Base-by-base conservation (phyloP, 2,329 filamentous ascomycete species). In the Aspergillus fructus region DNA sequence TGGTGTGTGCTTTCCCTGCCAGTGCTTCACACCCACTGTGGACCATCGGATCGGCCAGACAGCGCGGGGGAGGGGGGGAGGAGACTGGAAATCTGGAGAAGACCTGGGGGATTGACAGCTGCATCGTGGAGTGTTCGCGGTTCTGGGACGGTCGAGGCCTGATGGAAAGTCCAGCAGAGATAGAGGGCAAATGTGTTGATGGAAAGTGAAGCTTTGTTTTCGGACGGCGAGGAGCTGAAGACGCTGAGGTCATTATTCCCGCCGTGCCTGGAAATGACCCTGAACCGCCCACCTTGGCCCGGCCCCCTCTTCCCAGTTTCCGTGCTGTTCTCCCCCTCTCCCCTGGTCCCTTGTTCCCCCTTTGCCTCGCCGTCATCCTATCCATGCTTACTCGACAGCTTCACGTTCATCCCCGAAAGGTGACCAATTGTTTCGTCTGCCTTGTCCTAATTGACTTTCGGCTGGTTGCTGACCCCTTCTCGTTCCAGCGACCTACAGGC, bases 11-110 rank as follows among this genome's bases (percentile, higher is more conserved):
- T 40, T 41, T 37, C 49, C 42, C 37, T 46, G 53, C 27, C 49
- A 49, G 43, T 27, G 15, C 17, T n/a, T 50, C 48, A 42, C 51
- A 59, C 24, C 55, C 55, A 59, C 59, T 50, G 55, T 59, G 60
- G 60, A 49, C 57, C 60, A 41, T 23, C 13, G 40, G 60, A 62
- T 62, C 58, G 56, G 50, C 60, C n/a, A 40, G 17, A 55, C 46
- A 55, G 53, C 47, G 58, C 55, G 56, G 61, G 27, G 39, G 49
- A 19, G 39, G 41, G 52, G 56, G 30, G 46, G 24, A 45, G 40
- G 45, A 53, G 43, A 53, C 37, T 30, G 27, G 23, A 48, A 53
- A 60, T 60, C 58, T 58, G 58, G 58, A 56, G 60, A 60, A 53
- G 17, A 50, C 30, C 24, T 50, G 53, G 57, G 55, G 49, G 46